Evolutionary conservation across 805 yeast genomes (phyloP).

Genomic region (Metahyphopichia silvanorum): DNA sequence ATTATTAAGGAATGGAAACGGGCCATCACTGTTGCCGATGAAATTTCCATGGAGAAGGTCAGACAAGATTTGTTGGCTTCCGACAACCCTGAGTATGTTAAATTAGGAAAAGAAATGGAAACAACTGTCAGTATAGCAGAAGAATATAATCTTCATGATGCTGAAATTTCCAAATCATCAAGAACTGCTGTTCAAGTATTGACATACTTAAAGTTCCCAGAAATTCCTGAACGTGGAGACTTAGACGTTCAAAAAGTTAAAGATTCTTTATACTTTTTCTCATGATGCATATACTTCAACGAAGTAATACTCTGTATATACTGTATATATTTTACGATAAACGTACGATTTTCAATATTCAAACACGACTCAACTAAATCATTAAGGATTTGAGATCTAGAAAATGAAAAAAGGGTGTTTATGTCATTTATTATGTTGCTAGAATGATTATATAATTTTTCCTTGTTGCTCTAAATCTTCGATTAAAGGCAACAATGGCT

Average conservation of each 20-base stretch:
- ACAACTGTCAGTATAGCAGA: conserved; percentile 67
- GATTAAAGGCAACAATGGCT: conserved; percentile 73
- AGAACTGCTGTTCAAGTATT: conserved; percentile 42
- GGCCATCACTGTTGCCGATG: conserved; percentile 64
- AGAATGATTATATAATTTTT: conserved; percentile 50
- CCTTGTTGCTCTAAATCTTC: conserved; percentile 84
- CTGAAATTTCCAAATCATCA: conserved; percentile 17
- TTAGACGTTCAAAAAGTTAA: conserved; percentile 74
- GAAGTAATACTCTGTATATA: too few species aligned
- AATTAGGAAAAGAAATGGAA: conserved; percentile 51
- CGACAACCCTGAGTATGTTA: conserved; percentile 44
- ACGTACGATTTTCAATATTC: background rate
- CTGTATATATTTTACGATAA: background rate
- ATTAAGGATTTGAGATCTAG: conserved; percentile 4
- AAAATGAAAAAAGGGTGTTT: too few species aligned
- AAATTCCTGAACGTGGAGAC: conserved; percentile 74
- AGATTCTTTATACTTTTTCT: conserved; percentile 79
- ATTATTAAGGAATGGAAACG: conserved; percentile 51
- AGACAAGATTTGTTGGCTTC: conserved; percentile 57
- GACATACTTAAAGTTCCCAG: conserved; percentile 69
- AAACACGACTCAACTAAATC: too few species aligned
- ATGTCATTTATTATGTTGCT: background rate
- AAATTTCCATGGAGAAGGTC: conserved; percentile 64
- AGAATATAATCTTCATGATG: conserved; percentile 23
- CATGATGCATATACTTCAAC: too few species aligned